Base-by-base conservation (phyloP, 176 grass and related monocot genomes). In the Neostapfia colusana region DNA sequence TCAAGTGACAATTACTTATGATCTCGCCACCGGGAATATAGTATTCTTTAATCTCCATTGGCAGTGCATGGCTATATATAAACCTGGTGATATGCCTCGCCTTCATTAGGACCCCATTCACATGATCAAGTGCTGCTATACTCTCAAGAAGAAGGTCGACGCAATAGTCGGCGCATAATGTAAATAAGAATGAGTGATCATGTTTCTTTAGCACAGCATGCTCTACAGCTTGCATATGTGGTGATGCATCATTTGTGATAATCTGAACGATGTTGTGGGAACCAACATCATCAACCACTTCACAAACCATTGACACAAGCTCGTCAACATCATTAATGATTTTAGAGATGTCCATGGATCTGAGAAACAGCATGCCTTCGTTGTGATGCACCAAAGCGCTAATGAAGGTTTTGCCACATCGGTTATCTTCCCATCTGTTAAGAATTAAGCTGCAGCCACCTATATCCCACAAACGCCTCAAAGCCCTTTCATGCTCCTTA, bases 391-490 rank as follows among this genome's bases (percentile, higher is more conserved):
- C 94, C 14, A 97, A 70, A 81, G 87, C 90, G 83, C 75, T 85
- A 20, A 93, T 23, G 1, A 91, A 68, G 48, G 41, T 82, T 65
- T 81, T 89, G 20, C 89, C 89, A 36, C 37, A 83, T 75, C 35
- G 79, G 80, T 86, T 48, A 24, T 31, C n/a, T n/a, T n/a, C 85
- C 95, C 95, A 97, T 67, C 62, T 83, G 82, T 97, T 82, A 23
- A 97, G 75, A 59, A 97, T 67, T 56, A 97, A 79, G 49, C 69
- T 93, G 63, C 95, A 97, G 27, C 95, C 84, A 43, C 63, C 88
- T 80, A 4, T 70, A 34, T 41, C 71, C 95, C 95, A 97, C 24
- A 74, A 86, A 10, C 82, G 37, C 81, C 63, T 93, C 74, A 93
- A 36, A 81, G 40, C 43, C 63, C 80, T 86, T 73, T 73, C 79